Evolutionary conservation across 495 filamentous ascomycete genomes (phyloP), one percentile per base, ranked within the genome.

Genomic region (Aspergillus leporis): DNA sequence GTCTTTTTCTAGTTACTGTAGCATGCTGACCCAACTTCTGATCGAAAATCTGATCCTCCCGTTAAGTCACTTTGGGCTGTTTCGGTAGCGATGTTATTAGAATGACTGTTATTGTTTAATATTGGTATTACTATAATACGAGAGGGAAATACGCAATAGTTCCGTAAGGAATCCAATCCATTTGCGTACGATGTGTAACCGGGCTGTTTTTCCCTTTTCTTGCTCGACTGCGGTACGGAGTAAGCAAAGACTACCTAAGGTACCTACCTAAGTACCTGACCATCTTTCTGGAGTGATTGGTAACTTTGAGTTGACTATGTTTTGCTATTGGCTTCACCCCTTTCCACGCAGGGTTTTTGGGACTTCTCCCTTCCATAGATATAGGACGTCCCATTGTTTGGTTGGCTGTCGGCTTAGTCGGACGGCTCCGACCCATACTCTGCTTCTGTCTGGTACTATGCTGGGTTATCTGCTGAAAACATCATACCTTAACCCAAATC

Each of bases 281-380:
- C 47, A 57, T 47, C 12, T 47, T 10, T 3, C 43, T 61, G 52
- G 56, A 45, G 32, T 58, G 49, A 53, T 59, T 61, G 54, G 51
- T 53, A 58, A 32, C 32, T 40, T 60, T 53, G 46, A 56, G 48
- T 53, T 54, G 55, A 57, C 55, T 54, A 23, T 56, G 22, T 50
- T 47, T 34, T 61, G 60, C 62, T 50, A 67, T 71, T 73, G 72
- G 69, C 61, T 69, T 69, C 63, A 68, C 67, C 59, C 61, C 58
- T 63, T 67, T 66, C 64, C 67, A 65, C n/a, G 58, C 51, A 58
- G 25, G 7, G 36, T 31, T 31, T n/a, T 16, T 16, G 16, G 28
- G 49, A 30, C 49, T 60, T 61, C 61, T 55, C 59, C 32, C 51
- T 64, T 60, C 55, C 53, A 50, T 55, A 55, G 23, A 51, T 60